phyloP scores from a whole-genome alignment of 179 eudicot species.

The Silene coronaria region DNA sequence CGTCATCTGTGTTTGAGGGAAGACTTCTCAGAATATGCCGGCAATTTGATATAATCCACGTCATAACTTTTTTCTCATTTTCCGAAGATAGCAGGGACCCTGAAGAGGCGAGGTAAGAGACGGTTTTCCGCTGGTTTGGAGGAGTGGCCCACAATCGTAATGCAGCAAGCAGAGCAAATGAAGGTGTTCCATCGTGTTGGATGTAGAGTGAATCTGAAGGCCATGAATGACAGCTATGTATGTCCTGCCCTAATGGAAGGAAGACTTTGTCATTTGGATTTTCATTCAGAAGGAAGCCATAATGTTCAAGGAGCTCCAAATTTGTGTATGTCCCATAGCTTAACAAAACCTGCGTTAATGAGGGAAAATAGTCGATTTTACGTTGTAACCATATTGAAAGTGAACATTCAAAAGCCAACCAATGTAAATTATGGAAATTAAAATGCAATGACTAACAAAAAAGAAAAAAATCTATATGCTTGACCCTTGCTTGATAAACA shows the following conservation, averaged over 20 bases:
- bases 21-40: conserved; percentile 31
- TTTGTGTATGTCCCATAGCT: conserved; percentile 95
- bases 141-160: conserved; percentile 76
- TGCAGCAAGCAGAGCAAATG: conserved; percentile 64
- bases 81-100: conserved; percentile 55
- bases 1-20: conserved; percentile 58
- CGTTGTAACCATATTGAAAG: not conserved
- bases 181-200: conserved; percentile 64
- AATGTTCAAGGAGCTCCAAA: conserved; percentile 97
- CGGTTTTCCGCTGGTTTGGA: conserved; percentile 45
- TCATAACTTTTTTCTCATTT: conserved; percentile 59
- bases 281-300: conserved; percentile 64
- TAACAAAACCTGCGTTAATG: conserved; percentile 61
- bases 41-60: conserved; percentile 51
- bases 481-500: too few species aligned
- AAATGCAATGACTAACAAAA: not conserved
- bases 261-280: conserved; percentile 86
- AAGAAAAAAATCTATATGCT: not conserved
- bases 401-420: not conserved
- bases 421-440: not conserved
- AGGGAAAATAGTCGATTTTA: not conserved
- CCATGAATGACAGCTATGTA: conserved; percentile 56
- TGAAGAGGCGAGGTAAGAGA: conserved; percentile 51
- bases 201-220: conserved; percentile 62
- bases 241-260: conserved; percentile 55